Base-by-base conservation (phyloP, 805 yeast species). In the Lachancea fermentati region DNA sequence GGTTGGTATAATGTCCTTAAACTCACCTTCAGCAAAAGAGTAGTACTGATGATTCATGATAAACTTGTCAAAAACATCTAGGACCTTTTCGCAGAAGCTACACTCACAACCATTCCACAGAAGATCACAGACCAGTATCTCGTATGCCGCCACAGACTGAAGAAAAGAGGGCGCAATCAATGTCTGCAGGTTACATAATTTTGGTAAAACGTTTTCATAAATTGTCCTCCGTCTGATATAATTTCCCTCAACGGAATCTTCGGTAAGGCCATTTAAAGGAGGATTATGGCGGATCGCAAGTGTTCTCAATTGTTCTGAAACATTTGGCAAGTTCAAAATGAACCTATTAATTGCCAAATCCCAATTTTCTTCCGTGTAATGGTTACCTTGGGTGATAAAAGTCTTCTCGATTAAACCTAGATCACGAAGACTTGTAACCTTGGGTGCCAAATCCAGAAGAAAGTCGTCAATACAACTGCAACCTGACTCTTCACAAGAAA, bases 21-120 rank as follows among this genome's bases (percentile, higher is more conserved):
- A 76, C 7, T 63, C 65, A 0, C 71, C 72, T 5, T 65, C 65
- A 2, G 62, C 55, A 4, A 57, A 57, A 44, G 75, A 75, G 50
- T 70, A 79, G 54, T 76, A 78, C 36, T 75, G 76, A 52, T 84
- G 94, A 35, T 73, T 69, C 72, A 79, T 72, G 35, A 83, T 57
- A 48, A 71, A 82, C 12, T 72, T 67, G 49, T 84, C 94, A 36
- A 79, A 66, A 8, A 72, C 47, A 0, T 72, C 71, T 17, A 83
- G 58, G 30, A 64, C 65, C 38, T 63, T 63, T 11, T 63, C 62
- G 51, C 94, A 84, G 47, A 69, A 74, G 1, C 48, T 45, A 54
- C 94, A 84, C 29, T 69, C 71, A 57, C 91, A 83, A 0, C 91
- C 91, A 54, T 82, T 83, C 89, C 91, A 84, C 17, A 84, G 57